Evolutionary conservation across 192 early-diverging fungal species (phyloP), one percentile per base, ranked within the genome.

Genomic region (Haplosporangium gracile): DNA sequence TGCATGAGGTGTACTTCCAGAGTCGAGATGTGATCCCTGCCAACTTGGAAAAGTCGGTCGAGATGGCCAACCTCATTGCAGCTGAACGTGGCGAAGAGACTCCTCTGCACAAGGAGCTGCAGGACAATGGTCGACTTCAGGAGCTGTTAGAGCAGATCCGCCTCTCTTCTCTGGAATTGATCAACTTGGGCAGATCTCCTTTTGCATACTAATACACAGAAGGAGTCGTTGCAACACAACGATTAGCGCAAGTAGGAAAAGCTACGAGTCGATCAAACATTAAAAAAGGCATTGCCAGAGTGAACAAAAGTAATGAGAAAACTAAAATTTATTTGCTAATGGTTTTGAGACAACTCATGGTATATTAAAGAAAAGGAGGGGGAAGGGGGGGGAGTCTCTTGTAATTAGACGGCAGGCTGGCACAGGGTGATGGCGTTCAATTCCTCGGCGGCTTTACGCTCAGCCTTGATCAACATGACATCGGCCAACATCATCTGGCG

Each of bases 1-100:
- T 96, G 70, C 94, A 97, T 82, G 83, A 93, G 16, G 88, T 97
- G 34, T 88, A 94, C 60, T 95, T 88, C 80, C 91, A 95, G 47
- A 95, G 94, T 11, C 87, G 93, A 18, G 88, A 90, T 29, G 76
- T 92, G 22, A 39, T 93, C 69, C 89, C 88, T 38, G 81, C 90
- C 89, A 87, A 76, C 38, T 72, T 86, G 57, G 71, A 47, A 49
- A 86, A 81, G 65, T 86, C 84, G 18, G 75, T 94, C 16, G 85
- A 90, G 69, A 89, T 94, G 75, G 89, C 91, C 6, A 90, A 93
- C 75, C 75, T 91, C 47, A 90, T 94, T 0, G 93, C 93, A 5
- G 87, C 88, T 65, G 89, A 91, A 53, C 72, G 81, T 10, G 77
- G 87, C 16, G 87, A 83, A 20, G 90, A 90, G 38, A 32, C 26